phyloP scores from a whole-genome alignment of 2,329 filamentous ascomycete species.

The Pyrenochaeta sp. region DNA sequence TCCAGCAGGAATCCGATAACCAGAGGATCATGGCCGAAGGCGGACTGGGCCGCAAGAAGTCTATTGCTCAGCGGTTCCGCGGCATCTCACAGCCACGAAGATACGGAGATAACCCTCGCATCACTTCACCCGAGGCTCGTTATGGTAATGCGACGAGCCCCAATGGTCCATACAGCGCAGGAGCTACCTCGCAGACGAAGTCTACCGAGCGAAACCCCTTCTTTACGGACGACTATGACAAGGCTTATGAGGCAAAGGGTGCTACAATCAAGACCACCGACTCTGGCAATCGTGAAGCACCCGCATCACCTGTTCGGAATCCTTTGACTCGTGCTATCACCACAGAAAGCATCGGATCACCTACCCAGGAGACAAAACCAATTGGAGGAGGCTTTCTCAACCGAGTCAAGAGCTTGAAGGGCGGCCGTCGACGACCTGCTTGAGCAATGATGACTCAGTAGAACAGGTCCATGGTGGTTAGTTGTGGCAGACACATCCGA shows the following conservation, averaged over 20 bases:
- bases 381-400: conserved; percentile 44
- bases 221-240: conserved; percentile 76
- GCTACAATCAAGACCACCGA: conserved; percentile 63
- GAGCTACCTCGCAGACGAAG: conserved; percentile 46
- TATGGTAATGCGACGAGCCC: conserved; percentile 42
- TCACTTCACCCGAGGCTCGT: conserved; percentile 62
- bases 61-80: conserved; percentile 87
- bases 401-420: conserved; percentile 49
- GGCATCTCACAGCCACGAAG: conserved; percentile 78
- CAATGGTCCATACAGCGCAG: conserved; percentile 47
- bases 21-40: conserved; percentile 52
- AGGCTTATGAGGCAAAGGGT: conserved; percentile 70
- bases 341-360: conserved; percentile 38
- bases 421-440: conserved; percentile 42
- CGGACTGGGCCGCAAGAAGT: conserved; percentile 86
- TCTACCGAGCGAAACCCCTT: conserved; percentile 73
- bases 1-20: conserved; percentile 75
- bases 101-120: conserved; percentile 53
- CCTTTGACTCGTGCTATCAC: conserved; percentile 41
- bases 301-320: conserved; percentile 40
- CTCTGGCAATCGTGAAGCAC: conserved; percentile 24
- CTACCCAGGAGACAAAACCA: conserved; percentile 32
- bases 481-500: no score
- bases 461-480: background rate
- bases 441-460: conserved; percentile 16